Conservation (phyloP, 2,329 filamentous ascomycete genomes). For the Fusarium sp. region DNA sequence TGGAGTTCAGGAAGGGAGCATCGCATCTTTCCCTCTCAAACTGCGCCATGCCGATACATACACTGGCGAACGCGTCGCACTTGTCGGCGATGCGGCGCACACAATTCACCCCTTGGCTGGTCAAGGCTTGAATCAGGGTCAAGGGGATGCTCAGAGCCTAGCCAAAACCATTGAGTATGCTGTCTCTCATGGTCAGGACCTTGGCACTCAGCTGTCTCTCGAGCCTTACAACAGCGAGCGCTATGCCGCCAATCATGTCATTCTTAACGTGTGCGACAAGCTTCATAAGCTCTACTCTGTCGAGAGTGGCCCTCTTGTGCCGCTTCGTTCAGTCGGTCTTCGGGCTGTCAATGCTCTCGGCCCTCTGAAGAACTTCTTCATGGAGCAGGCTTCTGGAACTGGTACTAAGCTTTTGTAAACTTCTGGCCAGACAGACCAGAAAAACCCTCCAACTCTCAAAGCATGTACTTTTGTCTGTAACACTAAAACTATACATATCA, state of each 20-base stretch:
- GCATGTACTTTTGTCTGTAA: conserved; percentile 27
- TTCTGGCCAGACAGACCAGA: background rate
- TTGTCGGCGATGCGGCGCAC: conserved; percentile 94
- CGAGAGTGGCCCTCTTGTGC: conserved; percentile 80
- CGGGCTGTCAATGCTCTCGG: conserved; percentile 77
- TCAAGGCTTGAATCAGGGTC: conserved; percentile 92
- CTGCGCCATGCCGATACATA: conserved; percentile 96
- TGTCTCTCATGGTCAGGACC: conserved; percentile 84
- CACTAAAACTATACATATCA: conserved; percentile 25
- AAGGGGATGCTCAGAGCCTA: conserved; percentile 86
- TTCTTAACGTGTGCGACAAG: conserved; percentile 86
- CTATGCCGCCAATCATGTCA: conserved; percentile 81
- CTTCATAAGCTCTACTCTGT: conserved; percentile 92
- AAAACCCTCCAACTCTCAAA: background rate
- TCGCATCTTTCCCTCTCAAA: conserved; percentile 91
- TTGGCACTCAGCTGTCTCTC: conserved; percentile 80
- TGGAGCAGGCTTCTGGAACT: conserved; percentile 74
- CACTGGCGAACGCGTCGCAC: conserved; percentile 85
- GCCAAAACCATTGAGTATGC: conserved; percentile 78
- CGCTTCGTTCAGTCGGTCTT: conserved; percentile 80
- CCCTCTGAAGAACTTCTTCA: conserved; percentile 84
- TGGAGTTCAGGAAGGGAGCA: conserved; percentile 78
- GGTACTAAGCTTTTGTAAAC: conserved; percentile 56
- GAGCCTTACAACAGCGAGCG: conserved; percentile 84
- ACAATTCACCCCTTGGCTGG: conserved; percentile 94